Percentiles rank a stretch among this genome's conserved stretches.
phyloP scores from a whole-genome alignment of 2,329 filamentous ascomycete species.

The Penicillium aurantiogriseum region DNA sequence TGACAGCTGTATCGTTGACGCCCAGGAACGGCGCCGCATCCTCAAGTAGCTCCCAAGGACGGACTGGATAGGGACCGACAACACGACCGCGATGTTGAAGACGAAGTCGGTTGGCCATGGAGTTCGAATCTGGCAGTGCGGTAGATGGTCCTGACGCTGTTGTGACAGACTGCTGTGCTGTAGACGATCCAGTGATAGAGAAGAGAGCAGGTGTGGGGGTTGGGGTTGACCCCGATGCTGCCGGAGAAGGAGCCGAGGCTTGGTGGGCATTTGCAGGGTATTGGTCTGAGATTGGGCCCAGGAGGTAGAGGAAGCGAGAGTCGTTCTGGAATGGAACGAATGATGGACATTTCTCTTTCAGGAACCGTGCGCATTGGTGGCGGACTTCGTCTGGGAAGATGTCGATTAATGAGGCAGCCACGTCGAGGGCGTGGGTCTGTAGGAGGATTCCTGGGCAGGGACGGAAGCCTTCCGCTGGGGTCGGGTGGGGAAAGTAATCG shows the following conservation, averaged over 20 bases:
- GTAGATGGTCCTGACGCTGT: conserved; percentile 9
- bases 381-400: conserved; percentile 46
- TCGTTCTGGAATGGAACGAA: conserved; percentile 41
- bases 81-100: conserved; percentile 39
- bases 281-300: conserved; percentile 38
- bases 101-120: conserved; percentile 33
- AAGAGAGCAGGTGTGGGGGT: conserved; percentile 28
- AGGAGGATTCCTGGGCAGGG: conserved; percentile 35
- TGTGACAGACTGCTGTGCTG: conserved; percentile 16
- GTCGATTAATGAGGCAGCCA: conserved; percentile 46
- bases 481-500: conserved; percentile 31
- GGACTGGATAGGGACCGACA: conserved; percentile 37
- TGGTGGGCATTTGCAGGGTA: conserved; percentile 20
- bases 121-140: conserved; percentile 24
- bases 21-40: conserved; percentile 46
- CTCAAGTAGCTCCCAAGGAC: conserved; percentile 47
- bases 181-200: conserved; percentile 15
- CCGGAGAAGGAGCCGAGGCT: conserved; percentile 33
- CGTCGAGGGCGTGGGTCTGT: conserved; percentile 45
- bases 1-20: conserved; percentile 47
- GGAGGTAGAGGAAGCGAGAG: conserved; percentile 41
- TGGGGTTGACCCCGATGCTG: conserved; percentile 31
- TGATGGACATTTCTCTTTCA: conserved; percentile 44
- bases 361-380: conserved; percentile 42
- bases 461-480: conserved; percentile 22